Percentiles rank a stretch among this genome's conserved stretches.
These are phyloP conservation scores for Stachybotrys elegans DNA, from an alignment of 2,329 filamentous ascomycete genomes.

Conservation along the genomic window DNA sequence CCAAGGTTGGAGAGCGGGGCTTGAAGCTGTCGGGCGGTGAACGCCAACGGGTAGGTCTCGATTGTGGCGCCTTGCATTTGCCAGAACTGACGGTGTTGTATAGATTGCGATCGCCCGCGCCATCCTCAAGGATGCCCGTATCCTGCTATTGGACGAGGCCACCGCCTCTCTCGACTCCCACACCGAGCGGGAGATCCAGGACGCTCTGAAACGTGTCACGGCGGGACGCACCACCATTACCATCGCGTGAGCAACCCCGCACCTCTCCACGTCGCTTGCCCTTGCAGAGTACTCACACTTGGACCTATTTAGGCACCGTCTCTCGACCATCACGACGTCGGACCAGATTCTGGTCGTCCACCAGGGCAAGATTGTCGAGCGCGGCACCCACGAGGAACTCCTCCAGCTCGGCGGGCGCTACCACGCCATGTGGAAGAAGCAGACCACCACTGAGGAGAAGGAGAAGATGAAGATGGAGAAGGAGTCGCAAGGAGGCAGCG, in stretches of 20 bases:
- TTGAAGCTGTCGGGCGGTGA: slow-evolving; percentile 55
- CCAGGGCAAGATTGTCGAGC: slow-evolving; percentile 44
- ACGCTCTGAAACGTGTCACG: slow-evolving; percentile 42
- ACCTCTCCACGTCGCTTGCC: neutral
- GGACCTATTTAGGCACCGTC: slow-evolving; percentile 36
- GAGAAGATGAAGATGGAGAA: slow-evolving; percentile 22
- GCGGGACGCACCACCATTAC: slow-evolving; percentile 47
- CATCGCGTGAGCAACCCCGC: slow-evolving; percentile 34
- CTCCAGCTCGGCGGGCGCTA: slow-evolving; percentile 41
- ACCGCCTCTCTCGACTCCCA: slow-evolving; percentile 64
- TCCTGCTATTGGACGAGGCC: slow-evolving; percentile 67
- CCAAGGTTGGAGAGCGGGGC: slow-evolving; percentile 48
- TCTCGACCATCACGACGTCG: slow-evolving; percentile 52
- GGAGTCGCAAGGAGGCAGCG: too few relatives aligned
- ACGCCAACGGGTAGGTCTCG: slow-evolving; percentile 47
- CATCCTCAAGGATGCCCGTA: slow-evolving; percentile 63
- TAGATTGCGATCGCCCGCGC: slow-evolving; percentile 56
- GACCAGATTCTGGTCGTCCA: slow-evolving; percentile 51
- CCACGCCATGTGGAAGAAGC: slow-evolving; percentile 48
- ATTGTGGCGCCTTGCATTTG: neutral
- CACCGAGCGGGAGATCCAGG: slow-evolving; percentile 54
- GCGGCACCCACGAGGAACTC: slow-evolving; percentile 43
- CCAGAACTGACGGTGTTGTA: slow-evolving; percentile 2
- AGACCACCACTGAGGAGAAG: slow-evolving; percentile 36
- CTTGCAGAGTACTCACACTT: slow-evolving; percentile 4